Percentiles rank a stretch among this genome's conserved stretches.
phyloP scores from a whole-genome alignment of 148 eudicot species.

The Suaeda aralocaspica region DNA sequence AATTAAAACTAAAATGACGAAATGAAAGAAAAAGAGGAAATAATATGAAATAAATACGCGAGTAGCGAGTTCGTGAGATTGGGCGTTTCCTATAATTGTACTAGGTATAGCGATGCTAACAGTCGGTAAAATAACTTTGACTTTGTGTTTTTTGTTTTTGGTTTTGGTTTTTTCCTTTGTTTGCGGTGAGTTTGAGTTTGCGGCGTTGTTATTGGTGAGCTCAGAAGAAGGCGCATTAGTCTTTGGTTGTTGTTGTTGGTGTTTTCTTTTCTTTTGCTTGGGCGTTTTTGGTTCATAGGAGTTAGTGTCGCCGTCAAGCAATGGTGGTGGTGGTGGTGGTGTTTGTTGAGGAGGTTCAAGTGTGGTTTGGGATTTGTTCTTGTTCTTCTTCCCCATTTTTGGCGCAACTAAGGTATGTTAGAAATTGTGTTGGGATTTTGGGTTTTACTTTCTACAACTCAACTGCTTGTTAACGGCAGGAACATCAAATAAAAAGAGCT shows the following conservation, averaged over 20 bases:
- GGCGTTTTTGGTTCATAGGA: not conserved
- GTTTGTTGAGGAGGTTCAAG: slow-evolving; percentile 6
- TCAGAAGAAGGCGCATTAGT: not conserved
- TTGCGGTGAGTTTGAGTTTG: not conserved
- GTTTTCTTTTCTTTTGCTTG: slow-evolving; percentile 10
- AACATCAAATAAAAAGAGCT: too few relatives aligned
- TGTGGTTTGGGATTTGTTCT: not conserved
- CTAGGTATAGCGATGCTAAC: slow-evolving; percentile 74
- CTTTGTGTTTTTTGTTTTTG: not conserved
- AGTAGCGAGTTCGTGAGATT: slow-evolving; percentile 91
- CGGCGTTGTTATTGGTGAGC: not conserved
- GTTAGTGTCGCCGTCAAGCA: not conserved
- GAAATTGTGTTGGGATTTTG: not conserved
- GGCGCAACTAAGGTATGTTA: not conserved
- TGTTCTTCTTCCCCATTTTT: slow-evolving; percentile 22
- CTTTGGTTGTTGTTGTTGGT: not conserved
- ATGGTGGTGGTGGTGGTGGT: too few relatives aligned
- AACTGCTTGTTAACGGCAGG: too few relatives aligned
- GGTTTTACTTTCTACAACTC: too few relatives aligned
- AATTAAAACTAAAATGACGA: not conserved
- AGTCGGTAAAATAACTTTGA: slow-evolving; percentile 42
- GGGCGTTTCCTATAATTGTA: slow-evolving; percentile 80
- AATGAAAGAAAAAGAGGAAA: not conserved
- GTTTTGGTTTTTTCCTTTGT: not conserved
- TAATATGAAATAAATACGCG: slow-evolving; percentile 50